These are phyloP conservation scores for Globisporangium middletonii DNA, from an alignment of 352 stramenopile genomes.

Conservation along the genomic window DNA sequence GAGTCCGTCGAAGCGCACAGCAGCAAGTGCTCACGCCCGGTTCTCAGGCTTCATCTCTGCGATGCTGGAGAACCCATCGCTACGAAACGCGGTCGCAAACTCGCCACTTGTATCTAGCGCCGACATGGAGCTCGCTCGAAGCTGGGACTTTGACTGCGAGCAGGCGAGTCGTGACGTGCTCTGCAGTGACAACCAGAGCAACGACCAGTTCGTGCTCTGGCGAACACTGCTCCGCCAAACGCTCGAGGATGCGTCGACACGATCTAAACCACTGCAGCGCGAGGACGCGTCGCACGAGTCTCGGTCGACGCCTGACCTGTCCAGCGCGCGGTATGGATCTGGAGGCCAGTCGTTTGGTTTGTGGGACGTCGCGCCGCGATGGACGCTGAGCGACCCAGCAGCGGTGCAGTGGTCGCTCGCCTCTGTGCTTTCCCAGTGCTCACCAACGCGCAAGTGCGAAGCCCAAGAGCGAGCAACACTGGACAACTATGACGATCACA, in stretches of 20 bases:
- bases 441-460: not conserved
- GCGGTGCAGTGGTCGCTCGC: constrained; percentile 1
- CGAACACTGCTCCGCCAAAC: not conserved
- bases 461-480: not conserved
- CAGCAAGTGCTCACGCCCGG: not conserved
- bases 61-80: constrained; percentile 1
- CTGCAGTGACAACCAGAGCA: not conserved
- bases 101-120: constrained; percentile 5
- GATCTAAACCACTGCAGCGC: too few relatives aligned
- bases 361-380: constrained; percentile 8
- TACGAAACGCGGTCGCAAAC: constrained; percentile 6
- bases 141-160: constrained; percentile 10
- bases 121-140: constrained; percentile 2
- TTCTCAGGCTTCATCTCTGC: constrained; percentile 4
- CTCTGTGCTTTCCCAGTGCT: not conserved
- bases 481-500: not conserved
- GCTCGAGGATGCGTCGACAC: not conserved
- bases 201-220: constrained; percentile 13
- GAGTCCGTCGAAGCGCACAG: not conserved
- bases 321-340: too few relatives aligned
- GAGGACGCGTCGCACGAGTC: too few relatives aligned
- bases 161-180: not conserved
- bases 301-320: too few relatives aligned
- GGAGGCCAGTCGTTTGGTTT: not conserved
- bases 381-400: not conserved